A percentile compares a stretch with the other conserved stretches of the same genome.
phyloP scores from a whole-genome alignment of 805 yeast species.

The Metschnikowia anglica region DNA sequence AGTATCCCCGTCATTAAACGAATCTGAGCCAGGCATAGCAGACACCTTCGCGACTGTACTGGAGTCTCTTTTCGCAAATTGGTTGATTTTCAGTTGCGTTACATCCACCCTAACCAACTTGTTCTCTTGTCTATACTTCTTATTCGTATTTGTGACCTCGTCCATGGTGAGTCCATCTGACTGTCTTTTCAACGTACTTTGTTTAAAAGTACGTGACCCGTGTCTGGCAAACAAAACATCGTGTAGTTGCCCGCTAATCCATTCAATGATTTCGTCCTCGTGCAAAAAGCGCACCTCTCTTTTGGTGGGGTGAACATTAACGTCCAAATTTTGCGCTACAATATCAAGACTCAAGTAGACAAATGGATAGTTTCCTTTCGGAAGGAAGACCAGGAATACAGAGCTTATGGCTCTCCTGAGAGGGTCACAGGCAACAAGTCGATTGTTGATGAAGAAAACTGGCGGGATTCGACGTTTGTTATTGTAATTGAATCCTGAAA shows the following conservation, averaged over 20 bases:
- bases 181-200: constrained; percentile 42
- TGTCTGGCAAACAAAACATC: constrained; percentile 56
- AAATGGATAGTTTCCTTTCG: constrained; percentile 75
- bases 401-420: constrained; percentile 64
- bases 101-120: constrained; percentile 72
- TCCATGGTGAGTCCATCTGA: constrained; percentile 11
- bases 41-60: neutral
- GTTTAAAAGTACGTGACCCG: constrained; percentile 65
- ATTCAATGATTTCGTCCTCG: constrained; percentile 82
- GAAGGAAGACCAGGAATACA: constrained; percentile 63
- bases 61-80: constrained; percentile 16
- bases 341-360: constrained; percentile 71
- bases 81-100: constrained; percentile 46
- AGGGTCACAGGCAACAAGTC: constrained; percentile 83
- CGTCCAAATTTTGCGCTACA: constrained; percentile 73
- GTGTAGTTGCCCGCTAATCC: constrained; percentile 51
- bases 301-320: constrained; percentile 94
- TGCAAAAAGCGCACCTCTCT: constrained; percentile 82
- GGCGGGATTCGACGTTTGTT: constrained; percentile 66
- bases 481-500: constrained; percentile 69
- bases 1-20: neutral
- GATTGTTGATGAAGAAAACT: constrained; percentile 78
- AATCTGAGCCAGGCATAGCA: neutral
- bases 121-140: constrained; percentile 54
- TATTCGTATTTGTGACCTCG: constrained; percentile 17